These are phyloP conservation scores for Penicillium occitanis DNA, from an alignment of 2,329 filamentous ascomycete genomes.

Conservation along the genomic window DNA sequence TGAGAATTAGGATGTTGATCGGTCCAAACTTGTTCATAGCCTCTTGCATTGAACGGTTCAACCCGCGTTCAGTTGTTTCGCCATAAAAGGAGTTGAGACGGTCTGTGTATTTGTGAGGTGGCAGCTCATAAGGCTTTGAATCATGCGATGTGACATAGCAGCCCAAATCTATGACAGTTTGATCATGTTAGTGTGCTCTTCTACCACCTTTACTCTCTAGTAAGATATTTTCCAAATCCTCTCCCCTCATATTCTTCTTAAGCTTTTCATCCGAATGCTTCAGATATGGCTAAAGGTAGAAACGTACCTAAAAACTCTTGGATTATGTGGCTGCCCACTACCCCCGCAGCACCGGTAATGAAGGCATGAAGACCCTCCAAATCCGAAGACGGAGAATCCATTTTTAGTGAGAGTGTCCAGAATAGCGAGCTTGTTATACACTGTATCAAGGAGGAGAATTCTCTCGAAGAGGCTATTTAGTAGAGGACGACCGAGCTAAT, in stretches of 20 bases:
- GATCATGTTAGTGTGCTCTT: neutral
- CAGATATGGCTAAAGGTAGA: neutral
- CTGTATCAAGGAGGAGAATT: neutral
- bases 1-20: slow-evolving; percentile 55
- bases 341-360: slow-evolving; percentile 54
- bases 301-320: slow-evolving; percentile 53
- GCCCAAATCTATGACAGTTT: slow-evolving; percentile 45
- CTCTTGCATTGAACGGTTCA: slow-evolving; percentile 33
- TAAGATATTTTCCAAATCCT: neutral
- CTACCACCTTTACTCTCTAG: neutral
- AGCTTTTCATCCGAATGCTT: neutral
- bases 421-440: neutral
- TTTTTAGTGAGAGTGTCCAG: neutral
- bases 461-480: neutral
- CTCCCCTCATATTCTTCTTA: neutral
- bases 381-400: slow-evolving; percentile 22
- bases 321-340: slow-evolving; percentile 53
- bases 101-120: slow-evolving; percentile 28
- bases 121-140: slow-evolving; percentile 39
- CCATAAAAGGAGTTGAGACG: slow-evolving; percentile 36
- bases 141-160: slow-evolving; percentile 58
- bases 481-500: too few species aligned
- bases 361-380: slow-evolving; percentile 55
- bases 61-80: slow-evolving; percentile 1
- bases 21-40: slow-evolving; percentile 51